Conservation (phyloP, 163 green algal genomes). For the Volvox carteri region DNA sequence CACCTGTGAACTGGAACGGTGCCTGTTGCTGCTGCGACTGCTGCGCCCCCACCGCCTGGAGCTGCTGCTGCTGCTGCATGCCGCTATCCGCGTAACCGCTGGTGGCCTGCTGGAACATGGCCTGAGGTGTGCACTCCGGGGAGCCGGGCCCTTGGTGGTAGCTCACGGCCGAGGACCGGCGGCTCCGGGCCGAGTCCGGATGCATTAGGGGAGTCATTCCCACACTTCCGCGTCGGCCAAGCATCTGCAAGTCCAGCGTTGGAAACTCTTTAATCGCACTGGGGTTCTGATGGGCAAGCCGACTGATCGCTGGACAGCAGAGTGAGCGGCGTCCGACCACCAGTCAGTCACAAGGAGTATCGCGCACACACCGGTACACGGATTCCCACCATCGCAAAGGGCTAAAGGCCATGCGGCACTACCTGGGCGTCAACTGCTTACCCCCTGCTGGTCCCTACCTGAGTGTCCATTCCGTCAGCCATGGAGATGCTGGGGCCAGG, state of each 20-base stretch:
- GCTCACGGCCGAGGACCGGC: constrained; percentile 47
- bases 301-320: too few species aligned
- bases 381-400: too few species aligned
- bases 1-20: constrained; percentile 18
- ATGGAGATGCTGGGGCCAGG: constrained; percentile 34
- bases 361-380: too few species aligned
- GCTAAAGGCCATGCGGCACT: too few species aligned
- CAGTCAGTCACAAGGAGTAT: too few species aligned
- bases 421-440: too few species aligned
- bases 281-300: too few species aligned
- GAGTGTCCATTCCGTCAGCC: constrained; percentile 41
- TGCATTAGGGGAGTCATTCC: constrained; percentile 11
- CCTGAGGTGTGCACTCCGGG: neutral
- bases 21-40: constrained; percentile 7
- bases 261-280: neutral
- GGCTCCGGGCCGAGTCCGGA: constrained; percentile 31
- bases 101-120: constrained; percentile 19
- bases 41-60: neutral
- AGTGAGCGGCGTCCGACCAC: too few species aligned
- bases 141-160: constrained; percentile 37
- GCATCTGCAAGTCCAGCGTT: constrained; percentile 44
- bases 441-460: constrained; percentile 26
- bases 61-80: neutral
- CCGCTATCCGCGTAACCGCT: neutral
- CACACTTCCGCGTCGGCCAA: constrained; percentile 41